These are phyloP conservation scores for Acer negundo DNA, from an alignment of 345 rosid genomes.

Conservation along the genomic window DNA sequence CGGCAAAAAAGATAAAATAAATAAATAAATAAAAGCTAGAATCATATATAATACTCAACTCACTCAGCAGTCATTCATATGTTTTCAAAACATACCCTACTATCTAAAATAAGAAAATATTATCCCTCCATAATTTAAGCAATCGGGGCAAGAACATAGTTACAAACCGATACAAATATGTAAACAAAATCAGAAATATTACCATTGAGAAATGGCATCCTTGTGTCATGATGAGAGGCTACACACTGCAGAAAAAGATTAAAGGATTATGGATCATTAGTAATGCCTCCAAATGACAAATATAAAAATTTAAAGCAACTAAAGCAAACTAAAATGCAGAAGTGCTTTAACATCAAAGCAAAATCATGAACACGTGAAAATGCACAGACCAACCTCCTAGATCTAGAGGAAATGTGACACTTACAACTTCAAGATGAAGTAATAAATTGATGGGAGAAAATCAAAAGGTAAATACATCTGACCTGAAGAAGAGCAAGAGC, in stretches of 20 bases:
- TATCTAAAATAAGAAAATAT: background rate
- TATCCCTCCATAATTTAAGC: background rate
- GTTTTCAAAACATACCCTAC: background rate
- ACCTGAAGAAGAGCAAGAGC: conserved; percentile 99
- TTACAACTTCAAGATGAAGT: conserved; percentile 1
- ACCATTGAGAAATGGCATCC: conserved; percentile 93
- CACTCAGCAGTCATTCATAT: background rate
- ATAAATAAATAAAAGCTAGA: background rate
- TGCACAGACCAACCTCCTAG: background rate
- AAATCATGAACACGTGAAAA: background rate
- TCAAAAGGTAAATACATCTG: background rate
- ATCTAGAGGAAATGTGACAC: background rate
- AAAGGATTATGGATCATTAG: conserved; percentile 17
- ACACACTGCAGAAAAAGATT: conserved; percentile 74
- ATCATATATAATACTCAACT: background rate
- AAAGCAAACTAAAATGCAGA: background rate
- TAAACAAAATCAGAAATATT: conserved; percentile 30
- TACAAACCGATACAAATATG: background rate
- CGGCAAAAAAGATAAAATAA: conserved; percentile 39
- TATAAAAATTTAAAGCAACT: background rate
- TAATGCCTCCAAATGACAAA: conserved; percentile 13
- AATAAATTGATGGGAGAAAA: conserved; percentile 10
- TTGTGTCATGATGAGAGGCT: conserved; percentile 96
- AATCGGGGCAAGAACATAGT: conserved; percentile 6
- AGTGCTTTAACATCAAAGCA: background rate